Evolutionary conservation across 202 grass and related monocot genomes (phyloP).

Genomic region (Tripidium arundinaceum): DNA sequence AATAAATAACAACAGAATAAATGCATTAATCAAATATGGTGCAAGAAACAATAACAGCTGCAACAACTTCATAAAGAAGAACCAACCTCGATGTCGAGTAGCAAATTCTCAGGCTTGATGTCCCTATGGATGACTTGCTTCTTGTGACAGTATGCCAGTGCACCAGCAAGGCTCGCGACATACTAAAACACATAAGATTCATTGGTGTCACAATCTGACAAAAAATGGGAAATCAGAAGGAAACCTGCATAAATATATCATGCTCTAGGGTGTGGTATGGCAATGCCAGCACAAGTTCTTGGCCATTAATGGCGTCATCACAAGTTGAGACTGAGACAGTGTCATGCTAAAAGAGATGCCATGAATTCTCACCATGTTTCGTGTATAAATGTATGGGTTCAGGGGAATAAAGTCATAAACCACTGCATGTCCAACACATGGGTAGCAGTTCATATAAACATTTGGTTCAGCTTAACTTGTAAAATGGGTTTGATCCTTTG

Average conservation of each 20-base stretch:
- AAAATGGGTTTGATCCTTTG: too few species aligned
- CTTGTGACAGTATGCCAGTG: too few species aligned
- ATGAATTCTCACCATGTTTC: background rate
- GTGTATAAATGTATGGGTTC: background rate
- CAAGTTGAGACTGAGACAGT: background rate
- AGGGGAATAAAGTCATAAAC: background rate
- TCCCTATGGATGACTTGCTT: too few species aligned
- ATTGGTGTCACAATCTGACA: background rate
- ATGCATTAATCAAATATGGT: too few species aligned
- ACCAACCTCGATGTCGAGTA: too few species aligned
- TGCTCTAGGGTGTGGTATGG: background rate
- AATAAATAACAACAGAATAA: too few species aligned
- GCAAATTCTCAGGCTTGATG: too few species aligned
- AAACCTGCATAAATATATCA: background rate
- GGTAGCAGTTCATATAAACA: background rate
- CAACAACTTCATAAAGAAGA: too few species aligned
- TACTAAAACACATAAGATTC: background rate
- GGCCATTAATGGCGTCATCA: background rate
- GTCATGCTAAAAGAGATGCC: background rate
- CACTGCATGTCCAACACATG: background rate
- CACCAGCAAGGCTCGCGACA: too few species aligned
- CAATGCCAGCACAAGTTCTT: background rate
- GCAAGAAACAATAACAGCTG: too few species aligned
- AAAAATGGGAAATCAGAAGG: constrained; percentile 3
- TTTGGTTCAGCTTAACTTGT: background rate